Percentiles rank a stretch among this genome's conserved stretches.
phyloP scores from a whole-genome alignment of 2,329 filamentous ascomycete species.

The Elsinoe perseae region DNA sequence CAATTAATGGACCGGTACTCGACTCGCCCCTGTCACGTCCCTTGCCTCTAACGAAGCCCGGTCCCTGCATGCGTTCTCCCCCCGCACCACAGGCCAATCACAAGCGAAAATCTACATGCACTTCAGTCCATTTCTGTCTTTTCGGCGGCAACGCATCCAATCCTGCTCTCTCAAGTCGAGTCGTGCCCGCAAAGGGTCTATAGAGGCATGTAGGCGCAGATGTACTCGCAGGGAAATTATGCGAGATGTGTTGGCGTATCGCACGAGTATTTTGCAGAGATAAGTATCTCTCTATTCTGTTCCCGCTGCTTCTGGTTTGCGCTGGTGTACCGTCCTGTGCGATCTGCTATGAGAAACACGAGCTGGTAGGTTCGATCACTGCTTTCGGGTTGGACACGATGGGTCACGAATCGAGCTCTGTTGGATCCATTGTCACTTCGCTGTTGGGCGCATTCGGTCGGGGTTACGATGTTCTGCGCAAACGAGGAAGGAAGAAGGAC shows the following conservation, averaged over 20 bases:
- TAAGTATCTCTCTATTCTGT: background rate
- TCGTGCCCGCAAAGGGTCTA: background rate
- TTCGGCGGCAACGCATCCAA: background rate
- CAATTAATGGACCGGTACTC: background rate
- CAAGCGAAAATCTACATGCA: background rate
- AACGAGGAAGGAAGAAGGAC: background rate
- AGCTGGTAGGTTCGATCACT: too few species aligned
- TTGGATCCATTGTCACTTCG: background rate
- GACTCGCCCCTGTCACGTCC: background rate
- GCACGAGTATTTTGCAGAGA: background rate
- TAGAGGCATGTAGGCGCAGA: background rate
- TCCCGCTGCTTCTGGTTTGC: too few species aligned
- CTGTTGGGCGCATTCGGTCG: background rate
- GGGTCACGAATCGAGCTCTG: background rate
- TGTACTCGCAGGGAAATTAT: background rate
- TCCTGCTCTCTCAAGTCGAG: background rate
- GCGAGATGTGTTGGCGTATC: constrained; percentile 3
- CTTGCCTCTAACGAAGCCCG: background rate
- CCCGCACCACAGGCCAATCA: background rate
- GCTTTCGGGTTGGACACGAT: background rate
- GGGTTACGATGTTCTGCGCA: background rate
- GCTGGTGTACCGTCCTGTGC: too few species aligned
- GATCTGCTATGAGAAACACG: too few species aligned
- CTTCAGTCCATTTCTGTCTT: background rate
- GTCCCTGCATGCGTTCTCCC: constrained; percentile 7